Evolutionary conservation across 108 stramenopile genomes (phyloP).

Genomic region (Nitzschia sp.): DNA sequence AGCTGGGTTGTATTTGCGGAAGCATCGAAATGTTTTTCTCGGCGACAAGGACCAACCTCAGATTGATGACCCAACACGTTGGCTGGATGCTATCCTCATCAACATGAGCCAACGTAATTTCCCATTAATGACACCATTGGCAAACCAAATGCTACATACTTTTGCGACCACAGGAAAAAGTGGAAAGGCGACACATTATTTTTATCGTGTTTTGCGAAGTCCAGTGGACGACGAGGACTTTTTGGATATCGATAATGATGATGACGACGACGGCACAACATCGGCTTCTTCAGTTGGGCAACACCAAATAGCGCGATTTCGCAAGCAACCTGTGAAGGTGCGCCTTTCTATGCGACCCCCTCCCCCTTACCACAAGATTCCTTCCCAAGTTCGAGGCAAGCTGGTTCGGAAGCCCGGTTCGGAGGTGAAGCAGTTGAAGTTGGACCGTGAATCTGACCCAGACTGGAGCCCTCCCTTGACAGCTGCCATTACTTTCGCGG

Average conservation of each 20-base stretch:
- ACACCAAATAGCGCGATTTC: conserved; percentile 26
- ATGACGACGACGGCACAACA: not conserved
- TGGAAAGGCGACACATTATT: conserved; percentile 77
- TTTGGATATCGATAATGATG: conserved; percentile 17
- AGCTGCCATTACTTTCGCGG: conserved; percentile 85
- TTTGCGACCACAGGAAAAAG: conserved; percentile 63
- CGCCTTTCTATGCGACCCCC: conserved; percentile 56
- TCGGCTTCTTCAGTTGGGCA: not conserved
- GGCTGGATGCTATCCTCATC: conserved; percentile 82
- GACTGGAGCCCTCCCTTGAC: conserved; percentile 73
- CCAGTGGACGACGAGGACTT: conserved; percentile 21
- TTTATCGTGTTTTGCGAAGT: conserved; percentile 66
- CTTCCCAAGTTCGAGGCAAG: conserved; percentile 62
- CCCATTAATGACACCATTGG: conserved; percentile 52
- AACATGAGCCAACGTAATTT: conserved; percentile 83
- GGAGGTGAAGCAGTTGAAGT: conserved; percentile 52
- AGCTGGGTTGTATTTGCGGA: conserved; percentile 53
- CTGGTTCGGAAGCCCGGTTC: conserved; percentile 45
- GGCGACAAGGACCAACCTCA: conserved; percentile 64
- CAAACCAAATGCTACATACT: conserved; percentile 72
- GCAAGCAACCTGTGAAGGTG: conserved; percentile 42
- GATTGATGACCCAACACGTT: conserved; percentile 85
- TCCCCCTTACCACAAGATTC: conserved; percentile 80
- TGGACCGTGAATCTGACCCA: conserved; percentile 67
- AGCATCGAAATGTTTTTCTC: conserved; percentile 67